Evolutionary conservation across 805 yeast species (phyloP), one percentile per base, ranked within the genome.

Genomic region (Metschnikowia shivogae): DNA sequence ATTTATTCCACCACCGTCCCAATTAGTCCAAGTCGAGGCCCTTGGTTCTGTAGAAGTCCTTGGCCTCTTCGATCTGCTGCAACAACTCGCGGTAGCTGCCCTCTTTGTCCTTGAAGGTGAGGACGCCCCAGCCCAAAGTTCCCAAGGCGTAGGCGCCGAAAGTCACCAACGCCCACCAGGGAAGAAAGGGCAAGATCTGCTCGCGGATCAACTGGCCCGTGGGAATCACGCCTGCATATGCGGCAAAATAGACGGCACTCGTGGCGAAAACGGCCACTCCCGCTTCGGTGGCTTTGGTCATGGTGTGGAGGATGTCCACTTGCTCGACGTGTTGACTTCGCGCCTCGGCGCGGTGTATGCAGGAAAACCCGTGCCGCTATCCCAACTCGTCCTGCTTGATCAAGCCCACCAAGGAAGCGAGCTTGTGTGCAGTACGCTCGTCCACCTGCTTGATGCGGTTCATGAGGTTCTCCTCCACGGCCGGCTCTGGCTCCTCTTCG

Each of bases 231-330:
- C 81, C 82, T 13, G 69, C 53, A 47, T 61, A 62, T 24, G 82
- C 67, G 3, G 80, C 74, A 54, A 74, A 65, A 64, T 84, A 84
- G 6, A 80, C 59, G 2, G 83, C 74, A 5, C 74, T 59, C n/a
- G 72, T 56, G 19, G 76, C 67, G 49, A 74, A 72, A 26, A 74
- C 51, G 5, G 76, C 64, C 47, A 75, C 62, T 24, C 68, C 69
- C 7, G 87, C 70, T 57, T 84, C 85, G 19, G 82, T 75, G 44
- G 86, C 86, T 60, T 79, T 82, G 30, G 88, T 81, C 89, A 83
- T 83, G 26, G 33, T 52, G 42, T 20, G 6, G 13, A 22, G 26
- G 26, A 27, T 19, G 24, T 26, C 14, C 20, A 19, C 10, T 13
- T 24, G 12, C 27, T 36, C 30, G 40, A 47, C 50, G 50, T 47